Evolutionary conservation across 345 rosid species (phyloP).

Genomic region (Limnanthes douglasii): DNA sequence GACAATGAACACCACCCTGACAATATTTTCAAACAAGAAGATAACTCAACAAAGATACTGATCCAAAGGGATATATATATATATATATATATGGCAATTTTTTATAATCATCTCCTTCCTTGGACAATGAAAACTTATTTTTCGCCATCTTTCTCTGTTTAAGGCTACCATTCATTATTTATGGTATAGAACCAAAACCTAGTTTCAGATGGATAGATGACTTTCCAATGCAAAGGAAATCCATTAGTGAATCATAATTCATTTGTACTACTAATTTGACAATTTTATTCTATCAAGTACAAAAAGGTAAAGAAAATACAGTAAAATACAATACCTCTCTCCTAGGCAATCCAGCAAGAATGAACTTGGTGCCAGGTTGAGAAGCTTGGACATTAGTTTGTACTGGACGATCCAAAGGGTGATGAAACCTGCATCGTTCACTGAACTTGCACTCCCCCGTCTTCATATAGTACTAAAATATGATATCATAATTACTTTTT

Average conservation of each 20-base stretch:
- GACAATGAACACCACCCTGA: constrained; percentile 68
- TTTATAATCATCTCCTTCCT: no score
- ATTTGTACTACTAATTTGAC: no score
- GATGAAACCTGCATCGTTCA: constrained; percentile 79
- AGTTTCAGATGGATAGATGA: no score
- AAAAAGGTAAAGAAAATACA: not conserved
- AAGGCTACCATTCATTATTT: no score
- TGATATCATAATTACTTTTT: not conserved
- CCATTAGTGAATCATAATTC: no score
- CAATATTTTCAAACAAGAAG: constrained; percentile 9
- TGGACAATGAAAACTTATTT: no score
- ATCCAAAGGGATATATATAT: no score
- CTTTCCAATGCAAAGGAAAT: no score
- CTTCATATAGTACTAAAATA: constrained; percentile 74
- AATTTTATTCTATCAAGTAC: no score
- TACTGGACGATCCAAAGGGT: constrained; percentile 55
- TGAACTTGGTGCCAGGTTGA: constrained; percentile 42
- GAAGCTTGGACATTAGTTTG: constrained; percentile 24
- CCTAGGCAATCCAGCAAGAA: constrained; percentile 90
- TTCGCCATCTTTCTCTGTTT: no score
- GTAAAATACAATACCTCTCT: constrained; percentile 97
- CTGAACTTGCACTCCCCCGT: constrained; percentile 81
- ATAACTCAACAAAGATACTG: constrained; percentile 1
- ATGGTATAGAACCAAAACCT: no score
- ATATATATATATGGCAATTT: no score